A percentile compares a stretch with the other conserved stretches of the same genome.
phyloP scores from a whole-genome alignment of 129 eudicot species.

The Smallanthus sonchifolius region DNA sequence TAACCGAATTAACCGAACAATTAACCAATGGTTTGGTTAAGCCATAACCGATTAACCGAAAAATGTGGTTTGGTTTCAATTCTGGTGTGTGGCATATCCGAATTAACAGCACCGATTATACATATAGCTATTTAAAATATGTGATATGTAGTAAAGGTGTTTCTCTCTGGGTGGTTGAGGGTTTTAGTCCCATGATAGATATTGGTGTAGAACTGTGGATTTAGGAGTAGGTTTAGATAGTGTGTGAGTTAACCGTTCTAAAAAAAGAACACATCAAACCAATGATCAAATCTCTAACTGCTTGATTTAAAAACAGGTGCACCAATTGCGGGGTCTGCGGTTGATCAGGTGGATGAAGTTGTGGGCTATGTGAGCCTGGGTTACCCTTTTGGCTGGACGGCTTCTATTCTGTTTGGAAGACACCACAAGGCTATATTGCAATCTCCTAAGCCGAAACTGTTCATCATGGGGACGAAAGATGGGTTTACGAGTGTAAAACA shows the following conservation, averaged over 20 bases:
- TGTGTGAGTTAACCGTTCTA: not conserved
- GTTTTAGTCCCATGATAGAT: no score
- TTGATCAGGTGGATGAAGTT: constrained; percentile 62
- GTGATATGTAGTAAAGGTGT: no score
- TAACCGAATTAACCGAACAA: no score
- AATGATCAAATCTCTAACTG: not conserved
- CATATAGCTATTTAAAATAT: no score
- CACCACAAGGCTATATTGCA: constrained; percentile 69
- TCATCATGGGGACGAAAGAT: constrained; percentile 87
- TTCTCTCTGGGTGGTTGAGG: no score
- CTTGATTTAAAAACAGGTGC: constrained; percentile 52
- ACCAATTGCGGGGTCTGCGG: constrained; percentile 86
- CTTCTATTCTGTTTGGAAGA: constrained; percentile 79
- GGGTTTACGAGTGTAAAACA: constrained; percentile 94
- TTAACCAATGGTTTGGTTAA: no score
- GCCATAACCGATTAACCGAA: no score
- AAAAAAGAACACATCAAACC: not conserved
- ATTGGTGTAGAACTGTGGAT: no score
- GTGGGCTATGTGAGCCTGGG: constrained; percentile 82
- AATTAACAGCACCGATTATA: no score
- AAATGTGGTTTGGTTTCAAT: no score
- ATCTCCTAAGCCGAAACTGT: constrained; percentile 74
- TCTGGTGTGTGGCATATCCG: no score
- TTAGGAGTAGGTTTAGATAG: no score
- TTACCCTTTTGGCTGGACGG: constrained; percentile 74